Percentiles rank a stretch among this genome's conserved stretches.
phyloP scores from a whole-genome alignment of 2,329 filamentous ascomycete species.

The Sporothrix schenckii region DNA sequence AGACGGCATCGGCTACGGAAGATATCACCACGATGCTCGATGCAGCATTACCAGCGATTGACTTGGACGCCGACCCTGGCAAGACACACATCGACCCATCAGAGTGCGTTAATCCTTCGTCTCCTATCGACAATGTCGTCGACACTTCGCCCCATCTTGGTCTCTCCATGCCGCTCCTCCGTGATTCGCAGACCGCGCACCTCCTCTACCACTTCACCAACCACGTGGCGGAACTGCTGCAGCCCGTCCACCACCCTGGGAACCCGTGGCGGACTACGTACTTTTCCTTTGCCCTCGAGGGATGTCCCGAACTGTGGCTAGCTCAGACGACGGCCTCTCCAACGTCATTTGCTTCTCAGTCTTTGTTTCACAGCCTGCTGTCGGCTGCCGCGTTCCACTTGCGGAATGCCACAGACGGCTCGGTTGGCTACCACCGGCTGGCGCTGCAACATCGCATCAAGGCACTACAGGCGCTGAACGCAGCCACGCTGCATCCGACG shows the following conservation, averaged over 20 bases:
- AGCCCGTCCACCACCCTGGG: conserved; percentile 28
- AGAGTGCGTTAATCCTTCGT: too few species aligned
- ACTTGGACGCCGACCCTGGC: neutral
- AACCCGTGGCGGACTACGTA: conserved; percentile 31
- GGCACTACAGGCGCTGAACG: conserved; percentile 21
- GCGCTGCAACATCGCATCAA: conserved; percentile 20
- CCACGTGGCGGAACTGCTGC: conserved; percentile 29
- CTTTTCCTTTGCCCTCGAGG: conserved; percentile 17
- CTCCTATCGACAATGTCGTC: neutral
- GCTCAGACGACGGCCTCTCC: neutral
- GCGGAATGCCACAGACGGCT: conserved; percentile 24
- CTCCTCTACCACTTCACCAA: conserved; percentile 30
- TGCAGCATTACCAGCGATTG: neutral
- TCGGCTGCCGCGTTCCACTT: conserved; percentile 30
- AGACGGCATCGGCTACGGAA: too few species aligned
- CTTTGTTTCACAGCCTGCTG: conserved; percentile 27
- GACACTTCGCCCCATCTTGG: neutral
- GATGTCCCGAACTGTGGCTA: neutral
- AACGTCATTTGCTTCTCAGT: neutral
- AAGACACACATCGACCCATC: neutral
- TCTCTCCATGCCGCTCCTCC: neutral
- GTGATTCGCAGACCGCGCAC: conserved; percentile 13
- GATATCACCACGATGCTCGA: neutral
- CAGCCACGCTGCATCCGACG: neutral
- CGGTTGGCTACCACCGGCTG: conserved; percentile 16